Evolutionary conservation across 257 asterid species (phyloP), one percentile per base, ranked within the genome.

Genomic region (Paulownia fortunei): DNA sequence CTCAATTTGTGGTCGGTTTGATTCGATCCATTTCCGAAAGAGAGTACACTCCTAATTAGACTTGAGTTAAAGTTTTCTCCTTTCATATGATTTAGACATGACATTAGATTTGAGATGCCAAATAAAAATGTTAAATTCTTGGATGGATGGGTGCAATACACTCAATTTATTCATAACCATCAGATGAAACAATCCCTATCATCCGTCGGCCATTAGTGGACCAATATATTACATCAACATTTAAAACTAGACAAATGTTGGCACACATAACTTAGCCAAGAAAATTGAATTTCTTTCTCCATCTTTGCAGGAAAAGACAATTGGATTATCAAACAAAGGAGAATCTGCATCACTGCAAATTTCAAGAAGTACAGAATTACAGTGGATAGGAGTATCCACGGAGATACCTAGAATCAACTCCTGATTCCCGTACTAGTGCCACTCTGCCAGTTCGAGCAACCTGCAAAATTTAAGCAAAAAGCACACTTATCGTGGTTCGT

Each of bases 391-490:
- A 81, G 81, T 92, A 94, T 79, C 97, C 97, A 8, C 97, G 92
- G 21, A 94, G 96, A 86, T 89, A 87, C 81, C 79, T 91, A 4
- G 98, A 94, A 76, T 94, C 98, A 8, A 94, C 98, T 64, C 96
- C 96, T 4, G 98, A 94, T 85, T 90, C 98, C 5, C 98, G 89
- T 27, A 86, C 84, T 12, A 94, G 84, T 12, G 97, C 95, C 82
- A 94, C 78, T 77, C 97, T 92, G 3, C 98, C 98, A 34, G 98
- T 94, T 78, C 98, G 89, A 4, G 97, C 98, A 66, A 94, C 98
- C 98, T 92, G 85, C 78, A 42, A 37, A 78, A 62, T 47, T 61
- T 56, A 23, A 55, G 69, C 67, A 30, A 70, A 54, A 63, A 30
- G 8, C n/a, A 32, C 2, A 11, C 13, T 19, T 27, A 27, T 69